Conservation (phyloP, 2,329 filamentous ascomycete species). For the Hypoxylon sp. region DNA sequence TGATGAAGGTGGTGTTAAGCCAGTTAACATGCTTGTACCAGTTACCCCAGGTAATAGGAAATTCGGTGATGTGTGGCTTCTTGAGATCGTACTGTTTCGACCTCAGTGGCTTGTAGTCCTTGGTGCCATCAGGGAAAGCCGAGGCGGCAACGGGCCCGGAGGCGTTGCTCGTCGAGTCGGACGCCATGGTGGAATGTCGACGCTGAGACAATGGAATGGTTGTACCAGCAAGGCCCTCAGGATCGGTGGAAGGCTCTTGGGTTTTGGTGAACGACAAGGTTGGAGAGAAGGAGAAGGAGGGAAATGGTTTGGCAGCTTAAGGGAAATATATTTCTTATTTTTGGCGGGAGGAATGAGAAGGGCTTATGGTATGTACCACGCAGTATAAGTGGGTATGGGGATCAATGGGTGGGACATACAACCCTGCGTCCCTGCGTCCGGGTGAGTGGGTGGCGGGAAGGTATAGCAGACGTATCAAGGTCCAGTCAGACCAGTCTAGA, state of each 20-base stretch:
- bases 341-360: slow-evolving; percentile 24
- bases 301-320: slow-evolving; percentile 25
- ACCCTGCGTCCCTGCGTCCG: slow-evolving; percentile 29
- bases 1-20: slow-evolving; percentile 86
- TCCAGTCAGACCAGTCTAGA: slow-evolving; percentile 17
- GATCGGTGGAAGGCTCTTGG: slow-evolving; percentile 30
- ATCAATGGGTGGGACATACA: slow-evolving; percentile 41
- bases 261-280: slow-evolving; percentile 30
- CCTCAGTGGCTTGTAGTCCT: slow-evolving; percentile 62
- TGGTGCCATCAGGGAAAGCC: slow-evolving; percentile 55
- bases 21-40: slow-evolving; percentile 96
- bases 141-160: slow-evolving; percentile 59
- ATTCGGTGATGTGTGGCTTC: slow-evolving; percentile 89
- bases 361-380: slow-evolving; percentile 20
- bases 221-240: slow-evolving; percentile 41
- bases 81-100: slow-evolving; percentile 63
- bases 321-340: slow-evolving; percentile 38
- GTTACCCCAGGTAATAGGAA: slow-evolving; percentile 82
- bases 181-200: slow-evolving; percentile 50
- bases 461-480: slow-evolving; percentile 29
- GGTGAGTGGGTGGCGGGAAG: slow-evolving; percentile 36
- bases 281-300: slow-evolving; percentile 21
- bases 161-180: slow-evolving; percentile 47
- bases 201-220: slow-evolving; percentile 55
- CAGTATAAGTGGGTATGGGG: slow-evolving; percentile 38